Conservation (phyloP, 1,139 yeast genomes). For the Suhomyces bribrorum region DNA sequence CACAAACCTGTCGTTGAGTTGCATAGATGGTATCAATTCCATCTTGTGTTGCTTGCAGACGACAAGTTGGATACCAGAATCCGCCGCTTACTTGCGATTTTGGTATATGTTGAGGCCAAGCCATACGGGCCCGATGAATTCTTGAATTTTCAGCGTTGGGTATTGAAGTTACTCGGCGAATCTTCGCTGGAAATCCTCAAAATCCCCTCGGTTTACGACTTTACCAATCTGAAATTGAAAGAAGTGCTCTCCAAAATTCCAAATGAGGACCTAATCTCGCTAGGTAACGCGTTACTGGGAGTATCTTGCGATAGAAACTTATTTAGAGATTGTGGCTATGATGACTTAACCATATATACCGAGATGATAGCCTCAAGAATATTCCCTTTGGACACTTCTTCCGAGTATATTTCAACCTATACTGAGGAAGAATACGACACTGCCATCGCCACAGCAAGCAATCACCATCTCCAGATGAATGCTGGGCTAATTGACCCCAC, state of each 20-base stretch:
- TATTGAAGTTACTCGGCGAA: background rate
- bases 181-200: background rate
- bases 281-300: too few relatives aligned
- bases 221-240: conserved; percentile 1
- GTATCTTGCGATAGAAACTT: too few relatives aligned
- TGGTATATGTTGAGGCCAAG: background rate
- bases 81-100: background rate
- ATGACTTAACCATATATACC: background rate
- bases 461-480: background rate
- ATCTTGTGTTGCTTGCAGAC: background rate
- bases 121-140: background rate
- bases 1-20: background rate
- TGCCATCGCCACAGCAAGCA: background rate
- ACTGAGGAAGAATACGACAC: background rate
- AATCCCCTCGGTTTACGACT: conserved; percentile 4
- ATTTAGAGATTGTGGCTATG: background rate
- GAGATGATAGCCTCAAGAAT: background rate
- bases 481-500: background rate
- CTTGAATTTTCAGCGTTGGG: background rate
- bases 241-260: conserved; percentile 1
- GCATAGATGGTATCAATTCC: background rate
- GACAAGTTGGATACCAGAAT: background rate
- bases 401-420: background rate
- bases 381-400: background rate
- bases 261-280: background rate